phyloP scores from a whole-genome alignment of 2,329 filamentous ascomycete genomes.

The Neonectria neomacrospora region DNA sequence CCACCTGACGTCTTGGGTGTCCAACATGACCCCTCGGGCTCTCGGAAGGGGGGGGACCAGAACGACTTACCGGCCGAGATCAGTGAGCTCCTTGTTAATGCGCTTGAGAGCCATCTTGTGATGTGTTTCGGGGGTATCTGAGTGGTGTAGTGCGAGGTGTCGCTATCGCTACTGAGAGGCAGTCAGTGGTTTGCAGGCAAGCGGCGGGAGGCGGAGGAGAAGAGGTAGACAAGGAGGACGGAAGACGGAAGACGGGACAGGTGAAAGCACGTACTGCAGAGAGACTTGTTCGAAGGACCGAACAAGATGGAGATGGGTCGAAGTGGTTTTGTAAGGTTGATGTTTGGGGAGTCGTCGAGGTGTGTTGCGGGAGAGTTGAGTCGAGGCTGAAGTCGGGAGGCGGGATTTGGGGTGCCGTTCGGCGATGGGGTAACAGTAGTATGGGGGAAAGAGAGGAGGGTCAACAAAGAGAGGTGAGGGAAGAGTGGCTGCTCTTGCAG shows the following conservation, averaged over 20 bases:
- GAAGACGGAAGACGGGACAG: conserved; percentile 22
- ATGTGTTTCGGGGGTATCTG: conserved; percentile 46
- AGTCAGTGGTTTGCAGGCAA: conserved; percentile 40
- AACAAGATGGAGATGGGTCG: conserved; percentile 29
- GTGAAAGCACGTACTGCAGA: conserved; percentile 45
- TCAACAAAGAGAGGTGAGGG: conserved; percentile 46
- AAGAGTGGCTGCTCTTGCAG: conserved; percentile 42
- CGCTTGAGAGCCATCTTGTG: conserved; percentile 86
- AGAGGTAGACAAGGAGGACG: background rate
- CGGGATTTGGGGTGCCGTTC: conserved; percentile 45
- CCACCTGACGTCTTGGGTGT: conserved; percentile 52
- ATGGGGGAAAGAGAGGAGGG: conserved; percentile 42
- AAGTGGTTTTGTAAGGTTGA: conserved; percentile 6
- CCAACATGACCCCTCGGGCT: conserved; percentile 41
- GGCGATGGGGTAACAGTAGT: conserved; percentile 42
- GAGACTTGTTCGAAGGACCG: conserved; percentile 36
- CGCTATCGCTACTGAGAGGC: conserved; percentile 40
- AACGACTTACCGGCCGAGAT: conserved; percentile 82
- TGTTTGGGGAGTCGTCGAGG: conserved; percentile 24
- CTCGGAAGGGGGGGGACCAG: conserved; percentile 29
- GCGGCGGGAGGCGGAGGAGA: conserved; percentile 23
- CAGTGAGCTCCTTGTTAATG: conserved; percentile 94
- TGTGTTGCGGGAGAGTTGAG: conserved; percentile 38
- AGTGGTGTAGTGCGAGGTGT: conserved; percentile 39
- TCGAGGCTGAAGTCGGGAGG: conserved; percentile 43